Base-by-base conservation (phyloP, 129 eudicot species). In the Cynara cardunculus region DNA sequence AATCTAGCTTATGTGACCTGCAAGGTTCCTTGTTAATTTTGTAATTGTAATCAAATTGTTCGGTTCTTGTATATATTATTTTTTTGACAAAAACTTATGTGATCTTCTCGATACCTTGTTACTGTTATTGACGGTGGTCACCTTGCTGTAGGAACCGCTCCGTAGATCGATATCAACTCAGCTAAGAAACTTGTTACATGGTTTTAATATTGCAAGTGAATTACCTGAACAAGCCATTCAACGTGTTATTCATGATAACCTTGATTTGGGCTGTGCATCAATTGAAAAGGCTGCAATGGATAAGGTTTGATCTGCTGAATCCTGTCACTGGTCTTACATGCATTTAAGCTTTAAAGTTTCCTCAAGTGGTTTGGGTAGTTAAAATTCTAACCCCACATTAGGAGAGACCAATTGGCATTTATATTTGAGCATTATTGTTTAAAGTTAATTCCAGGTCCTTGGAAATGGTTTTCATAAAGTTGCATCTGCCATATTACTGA, bases 211-310 rank as follows among this genome's bases (percentile, higher is more conserved):
- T 68, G 37, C 73, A n/a, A 82, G 67, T 84, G 90, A 89, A 11
- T 37, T 78, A 0, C 80, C 81, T 76, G 92, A 91, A 73, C 82
- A 83, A 34, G 86, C 81, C 11, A 44, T 88, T 71, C 32, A 83
- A 56, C 70, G 14, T 79, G 90, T 84, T 25, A 85, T 81, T 2
- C 74, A 89, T 86, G 93, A 87, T 34, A 91, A 91, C 74, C 91
- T 91, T 76, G 88, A 91, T 46, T 84, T 89, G 64, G 93, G 93
- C 27, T 89, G 91, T 81, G 93, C 84, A 28, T 9, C 79, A 62
- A 91, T 91, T 41, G 91, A 91, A 73, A 81, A 89, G 71, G 88
- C 89, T 78, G 93, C 96, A 41, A 87, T 91, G 3, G 96, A 91
- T 25, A 89, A 81, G 92, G 96, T 87, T 16, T 13, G 56, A 28